Conservation (phyloP, 73 alveolate genomes). For the Paramecium biaurelia region DNA sequence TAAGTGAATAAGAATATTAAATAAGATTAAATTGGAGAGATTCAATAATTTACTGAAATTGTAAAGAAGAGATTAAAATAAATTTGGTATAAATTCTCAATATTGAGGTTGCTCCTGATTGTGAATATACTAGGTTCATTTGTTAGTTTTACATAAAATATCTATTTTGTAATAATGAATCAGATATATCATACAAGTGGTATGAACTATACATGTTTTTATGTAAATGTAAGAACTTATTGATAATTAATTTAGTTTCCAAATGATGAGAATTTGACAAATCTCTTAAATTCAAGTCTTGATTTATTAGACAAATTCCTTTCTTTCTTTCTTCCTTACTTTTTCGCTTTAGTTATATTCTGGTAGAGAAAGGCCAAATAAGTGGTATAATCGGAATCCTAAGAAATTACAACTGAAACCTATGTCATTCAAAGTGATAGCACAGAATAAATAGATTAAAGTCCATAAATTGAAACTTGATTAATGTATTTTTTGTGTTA, state of each 20-base stretch:
- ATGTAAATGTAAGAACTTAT: background rate
- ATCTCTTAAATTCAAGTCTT: background rate
- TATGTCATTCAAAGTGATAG: background rate
- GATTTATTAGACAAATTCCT: background rate
- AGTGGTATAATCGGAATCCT: background rate
- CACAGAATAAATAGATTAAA: background rate
- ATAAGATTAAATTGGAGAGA: background rate
- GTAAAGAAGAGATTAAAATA: background rate
- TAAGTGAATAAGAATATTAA: background rate
- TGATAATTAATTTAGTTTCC: background rate
- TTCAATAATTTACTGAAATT: background rate
- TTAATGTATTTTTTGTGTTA: background rate
- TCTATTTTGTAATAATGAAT: background rate
- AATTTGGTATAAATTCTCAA: background rate
- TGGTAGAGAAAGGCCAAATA: background rate
- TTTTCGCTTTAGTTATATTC: background rate
- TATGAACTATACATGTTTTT: background rate
- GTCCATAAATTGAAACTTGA: background rate
- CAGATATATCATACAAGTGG: background rate
- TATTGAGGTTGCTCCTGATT: background rate
- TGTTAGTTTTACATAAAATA: background rate
- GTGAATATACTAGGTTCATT: background rate
- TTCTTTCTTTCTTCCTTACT: background rate
- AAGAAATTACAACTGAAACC: background rate
- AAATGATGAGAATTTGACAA: background rate